phyloP scores from a whole-genome alignment of 306 rosid species.

The Trifolium pratense region DNA sequence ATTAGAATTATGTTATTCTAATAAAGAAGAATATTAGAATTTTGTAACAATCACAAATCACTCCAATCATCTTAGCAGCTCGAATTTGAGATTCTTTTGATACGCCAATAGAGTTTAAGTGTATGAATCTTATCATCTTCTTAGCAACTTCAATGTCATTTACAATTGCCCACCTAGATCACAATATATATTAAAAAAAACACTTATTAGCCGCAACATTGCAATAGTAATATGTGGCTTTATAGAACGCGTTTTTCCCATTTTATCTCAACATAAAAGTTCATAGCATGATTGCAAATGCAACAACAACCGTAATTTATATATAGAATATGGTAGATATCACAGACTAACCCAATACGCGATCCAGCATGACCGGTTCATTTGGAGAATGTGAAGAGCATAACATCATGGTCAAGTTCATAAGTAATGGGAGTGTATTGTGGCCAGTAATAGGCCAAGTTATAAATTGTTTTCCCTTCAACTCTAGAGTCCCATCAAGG shows the following conservation, averaged over 20 bases:
- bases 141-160: slow-evolving; percentile 72
- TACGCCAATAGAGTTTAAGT: slow-evolving; percentile 71
- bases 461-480: slow-evolving; percentile 59
- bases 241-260: not conserved
- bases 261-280: not conserved
- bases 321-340: not conserved
- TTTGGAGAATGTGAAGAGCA: slow-evolving; percentile 87
- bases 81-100: slow-evolving; percentile 80
- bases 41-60: slow-evolving; percentile 62
- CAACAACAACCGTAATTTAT: too few relatives aligned
- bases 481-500: slow-evolving; percentile 61
- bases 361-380: slow-evolving; percentile 94
- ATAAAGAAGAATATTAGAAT: too few relatives aligned
- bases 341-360: slow-evolving; percentile 68
- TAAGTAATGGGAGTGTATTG: slow-evolving; percentile 76
- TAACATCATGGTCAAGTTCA: slow-evolving; percentile 58
- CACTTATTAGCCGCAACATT: not conserved
- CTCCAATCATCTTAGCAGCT: slow-evolving; percentile 67
- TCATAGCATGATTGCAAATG: not conserved
- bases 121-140: slow-evolving; percentile 65
- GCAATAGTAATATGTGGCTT: too few relatives aligned
- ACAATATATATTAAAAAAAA: not conserved
- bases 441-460: slow-evolving; percentile 91
- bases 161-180: slow-evolving; percentile 76
- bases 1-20: too few relatives aligned